Conservation (phyloP, 345 rosid species). For the Chamaenerion angustifolium region DNA sequence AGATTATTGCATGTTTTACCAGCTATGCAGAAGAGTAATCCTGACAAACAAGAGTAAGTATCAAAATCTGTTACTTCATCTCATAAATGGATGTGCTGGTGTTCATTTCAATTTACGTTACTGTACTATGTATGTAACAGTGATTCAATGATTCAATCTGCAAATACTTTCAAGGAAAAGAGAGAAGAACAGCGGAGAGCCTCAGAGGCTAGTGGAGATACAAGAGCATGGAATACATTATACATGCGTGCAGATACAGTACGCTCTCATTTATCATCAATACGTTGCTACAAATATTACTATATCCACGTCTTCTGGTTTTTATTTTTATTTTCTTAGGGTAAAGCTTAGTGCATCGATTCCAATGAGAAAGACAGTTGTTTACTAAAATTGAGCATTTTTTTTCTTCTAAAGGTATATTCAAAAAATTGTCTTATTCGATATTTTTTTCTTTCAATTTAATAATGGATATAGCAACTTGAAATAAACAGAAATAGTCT, state of each 20-base stretch:
- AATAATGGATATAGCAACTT: too few species aligned
- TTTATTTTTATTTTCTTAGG: background rate
- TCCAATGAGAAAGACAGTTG: too few species aligned
- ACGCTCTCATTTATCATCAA: slow-evolving; percentile 11
- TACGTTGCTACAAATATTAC: background rate
- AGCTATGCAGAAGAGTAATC: slow-evolving; percentile 33
- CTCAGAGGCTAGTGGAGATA: slow-evolving; percentile 79
- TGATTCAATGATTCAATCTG: slow-evolving; percentile 16
- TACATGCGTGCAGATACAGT: slow-evolving; percentile 91
- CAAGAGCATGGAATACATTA: slow-evolving; percentile 87
- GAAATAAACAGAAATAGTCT: too few species aligned
- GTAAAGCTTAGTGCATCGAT: too few species aligned
- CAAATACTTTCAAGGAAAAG: slow-evolving; percentile 62
- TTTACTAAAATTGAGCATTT: too few species aligned
- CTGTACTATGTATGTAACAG: background rate
- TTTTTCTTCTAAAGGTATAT: too few species aligned
- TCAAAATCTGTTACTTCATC: background rate
- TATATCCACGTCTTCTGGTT: background rate
- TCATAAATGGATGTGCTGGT: too few species aligned
- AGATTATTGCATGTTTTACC: slow-evolving; percentile 83
- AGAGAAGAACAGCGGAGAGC: slow-evolving; percentile 77
- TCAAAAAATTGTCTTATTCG: too few species aligned
- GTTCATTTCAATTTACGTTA: too few species aligned
- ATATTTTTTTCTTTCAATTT: too few species aligned
- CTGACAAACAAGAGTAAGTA: slow-evolving; percentile 49